phyloP scores from a whole-genome alignment of 2,329 filamentous ascomycete species.

The Alternaria novae-zelandiae region DNA sequence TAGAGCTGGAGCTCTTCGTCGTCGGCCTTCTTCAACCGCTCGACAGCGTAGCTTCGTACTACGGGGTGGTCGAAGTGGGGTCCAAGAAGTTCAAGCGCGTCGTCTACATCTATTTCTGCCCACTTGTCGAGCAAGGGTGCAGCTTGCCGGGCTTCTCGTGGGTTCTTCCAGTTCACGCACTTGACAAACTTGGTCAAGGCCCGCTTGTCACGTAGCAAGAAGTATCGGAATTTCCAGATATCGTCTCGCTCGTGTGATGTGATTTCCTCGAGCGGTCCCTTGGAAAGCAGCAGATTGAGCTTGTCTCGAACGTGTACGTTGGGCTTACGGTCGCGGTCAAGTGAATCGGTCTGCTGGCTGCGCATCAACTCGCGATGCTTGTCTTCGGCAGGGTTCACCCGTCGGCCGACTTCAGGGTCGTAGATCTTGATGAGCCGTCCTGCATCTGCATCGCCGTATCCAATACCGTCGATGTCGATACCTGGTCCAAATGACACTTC shows the following conservation, averaged over 20 bases:
- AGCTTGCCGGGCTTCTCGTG: constrained; percentile 83
- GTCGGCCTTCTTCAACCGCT: constrained; percentile 87
- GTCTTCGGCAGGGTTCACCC: constrained; percentile 91
- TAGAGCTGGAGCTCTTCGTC: constrained; percentile 92
- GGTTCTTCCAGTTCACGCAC: constrained; percentile 92
- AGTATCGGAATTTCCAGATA: constrained; percentile 97
- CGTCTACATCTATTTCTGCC: constrained; percentile 96
- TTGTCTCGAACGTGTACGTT: constrained; percentile 96
- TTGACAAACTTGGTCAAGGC: constrained; percentile 96
- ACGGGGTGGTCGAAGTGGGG: constrained; percentile 88
- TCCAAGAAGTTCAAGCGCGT: constrained; percentile 90
- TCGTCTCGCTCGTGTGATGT: constrained; percentile 92
- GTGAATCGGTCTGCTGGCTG: constrained; percentile 88
- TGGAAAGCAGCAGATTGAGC: constrained; percentile 87
- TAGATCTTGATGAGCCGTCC: constrained; percentile 82
- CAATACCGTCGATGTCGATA: constrained; percentile 72
- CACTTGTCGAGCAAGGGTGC: constrained; percentile 89
- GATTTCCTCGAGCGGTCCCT: constrained; percentile 88
- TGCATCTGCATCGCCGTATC: constrained; percentile 58
- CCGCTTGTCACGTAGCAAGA: constrained; percentile 85
- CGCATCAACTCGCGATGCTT: constrained; percentile 93
- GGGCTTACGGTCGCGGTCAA: constrained; percentile 94
- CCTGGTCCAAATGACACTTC: constrained; percentile 91
- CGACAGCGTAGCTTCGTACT: constrained; percentile 91
- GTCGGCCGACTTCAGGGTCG: constrained; percentile 87